Evolutionary conservation across 2,329 filamentous ascomycete species (phyloP).

Genomic region (Sordariomycetes sp.): DNA sequence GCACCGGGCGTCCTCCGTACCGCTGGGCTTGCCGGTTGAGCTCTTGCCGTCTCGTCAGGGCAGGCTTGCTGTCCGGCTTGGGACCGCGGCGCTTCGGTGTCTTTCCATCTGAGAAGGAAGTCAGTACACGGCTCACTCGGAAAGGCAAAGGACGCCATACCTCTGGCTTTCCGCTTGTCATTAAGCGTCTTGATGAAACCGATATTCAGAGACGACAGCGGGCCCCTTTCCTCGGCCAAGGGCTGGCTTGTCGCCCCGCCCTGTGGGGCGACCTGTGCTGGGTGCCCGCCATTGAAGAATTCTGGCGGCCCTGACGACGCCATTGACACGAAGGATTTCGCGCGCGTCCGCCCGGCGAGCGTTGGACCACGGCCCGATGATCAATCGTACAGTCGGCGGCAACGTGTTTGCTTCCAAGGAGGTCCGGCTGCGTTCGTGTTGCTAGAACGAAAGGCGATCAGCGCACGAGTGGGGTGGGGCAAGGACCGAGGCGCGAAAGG

Average conservation of each 20-base stretch:
- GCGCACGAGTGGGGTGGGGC: too few species aligned
- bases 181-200: constrained; percentile 53
- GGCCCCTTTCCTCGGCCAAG: constrained; percentile 20
- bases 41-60: constrained; percentile 82
- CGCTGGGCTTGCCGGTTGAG: constrained; percentile 91
- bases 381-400: background rate
- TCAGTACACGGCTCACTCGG: background rate
- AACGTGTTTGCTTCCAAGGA: background rate
- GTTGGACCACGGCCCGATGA: background rate
- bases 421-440: background rate
- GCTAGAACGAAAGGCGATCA: too few species aligned
- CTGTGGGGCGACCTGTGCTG: constrained; percentile 11
- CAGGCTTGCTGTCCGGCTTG: constrained; percentile 93
- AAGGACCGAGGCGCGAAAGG: too few species aligned
- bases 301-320: constrained; percentile 33
- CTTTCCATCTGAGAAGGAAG: constrained; percentile 52
- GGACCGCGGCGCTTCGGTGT: constrained; percentile 81
- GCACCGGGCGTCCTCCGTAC: constrained; percentile 29
- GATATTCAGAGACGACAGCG: constrained; percentile 34
- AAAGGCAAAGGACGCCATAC: constrained; percentile 23
- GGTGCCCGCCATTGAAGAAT: constrained; percentile 13
- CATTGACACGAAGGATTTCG: constrained; percentile 17
- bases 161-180: constrained; percentile 68
- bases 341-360: background rate
- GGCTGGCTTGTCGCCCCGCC: constrained; percentile 11